phyloP scores from a whole-genome alignment of 257 asterid genomes.

The Rauvolfia tetraphylla region DNA sequence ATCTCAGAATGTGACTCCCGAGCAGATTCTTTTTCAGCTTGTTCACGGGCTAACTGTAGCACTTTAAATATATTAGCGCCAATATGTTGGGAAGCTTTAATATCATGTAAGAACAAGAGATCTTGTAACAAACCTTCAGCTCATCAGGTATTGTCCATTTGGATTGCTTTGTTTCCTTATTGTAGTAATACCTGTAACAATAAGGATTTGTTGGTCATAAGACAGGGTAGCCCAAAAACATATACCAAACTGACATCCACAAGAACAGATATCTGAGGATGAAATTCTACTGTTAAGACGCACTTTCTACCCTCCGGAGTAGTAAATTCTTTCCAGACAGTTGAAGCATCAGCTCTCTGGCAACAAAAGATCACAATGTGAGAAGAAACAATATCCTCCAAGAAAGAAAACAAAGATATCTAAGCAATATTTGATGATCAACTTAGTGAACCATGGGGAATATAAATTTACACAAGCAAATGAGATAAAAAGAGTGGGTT shows the following conservation, averaged over 20 bases:
- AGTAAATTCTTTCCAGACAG: slow-evolving; percentile 96
- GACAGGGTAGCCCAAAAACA: slow-evolving; percentile 14
- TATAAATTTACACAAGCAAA: neutral
- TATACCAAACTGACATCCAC: neutral
- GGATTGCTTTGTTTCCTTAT: slow-evolving; percentile 93
- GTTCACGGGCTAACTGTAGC: slow-evolving; percentile 88
- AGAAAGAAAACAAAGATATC: neutral
- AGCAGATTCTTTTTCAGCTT: slow-evolving; percentile 63
- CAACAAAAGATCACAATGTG: slow-evolving; percentile 18
- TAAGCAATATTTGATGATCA: neutral
- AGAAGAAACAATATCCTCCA: slow-evolving; percentile 1
- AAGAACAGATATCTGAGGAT: neutral
- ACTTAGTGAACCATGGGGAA: neutral
- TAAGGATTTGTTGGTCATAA: slow-evolving; percentile 13
- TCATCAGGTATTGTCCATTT: slow-evolving; percentile 97
- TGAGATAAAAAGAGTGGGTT: neutral
- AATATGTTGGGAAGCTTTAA: slow-evolving; percentile 5
- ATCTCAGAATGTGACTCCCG: slow-evolving; percentile 46
- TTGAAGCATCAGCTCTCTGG: slow-evolving; percentile 98
- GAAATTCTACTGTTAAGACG: slow-evolving; percentile 27
- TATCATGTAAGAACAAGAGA: slow-evolving; percentile 8
- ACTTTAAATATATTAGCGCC: slow-evolving; percentile 31
- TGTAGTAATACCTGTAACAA: slow-evolving; percentile 77
- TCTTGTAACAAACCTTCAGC: slow-evolving; percentile 57
- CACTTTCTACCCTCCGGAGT: slow-evolving; percentile 97